Base-by-base conservation (phyloP, 495 filamentous ascomycete species). In the Bryoglossum gracile region DNA sequence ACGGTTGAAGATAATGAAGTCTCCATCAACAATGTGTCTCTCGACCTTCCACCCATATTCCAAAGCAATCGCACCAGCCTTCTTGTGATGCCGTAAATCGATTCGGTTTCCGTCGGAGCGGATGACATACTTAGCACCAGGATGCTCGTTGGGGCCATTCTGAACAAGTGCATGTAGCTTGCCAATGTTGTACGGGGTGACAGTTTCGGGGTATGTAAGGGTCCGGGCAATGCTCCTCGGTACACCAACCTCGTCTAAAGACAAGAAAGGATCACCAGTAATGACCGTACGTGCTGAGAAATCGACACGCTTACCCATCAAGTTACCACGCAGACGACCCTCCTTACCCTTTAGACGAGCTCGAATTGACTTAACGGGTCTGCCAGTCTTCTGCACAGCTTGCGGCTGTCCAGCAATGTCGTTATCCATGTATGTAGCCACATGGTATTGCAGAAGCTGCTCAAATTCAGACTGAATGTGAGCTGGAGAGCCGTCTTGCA, bases 241-340 rank as follows among this genome's bases (percentile, higher is more conserved):
- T 19, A 97, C 94, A 61, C 92, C 92, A 45, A 99, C 92, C 71
- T 99, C 87, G 57, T 97, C 90, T 18, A 99, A 74, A 19, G 88
- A 94, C 53, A 97, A 71, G 58, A 96, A 96, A 14, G 92, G 94
- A 63, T 99, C 92, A 64, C 92, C 92, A 46, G 92, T 98, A 62
- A 97, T 98, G 66, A 99, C 92, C 22, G 92, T 99, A 82, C 92
- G 94, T 14, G 92, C 94, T 1, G 92, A 99, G 65, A 99, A 99
- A 60, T 99, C 92, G 25, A 99, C 92, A 76, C 92, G 92, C 68
- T 99, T 99, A 33, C 92, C 92, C 92, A 98, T 98, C 71, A 97
- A 75, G 62, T 97, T 99, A 58, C 94, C 92, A 65, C 92, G 87
- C 13, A 99, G 74, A 69, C 92, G 87, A 59, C 92, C 92, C 65